A percentile compares a stretch with the other conserved stretches of the same genome.
Conservation (phyloP, 805 yeast species). For the Saccharomycopsis sp. region DNA sequence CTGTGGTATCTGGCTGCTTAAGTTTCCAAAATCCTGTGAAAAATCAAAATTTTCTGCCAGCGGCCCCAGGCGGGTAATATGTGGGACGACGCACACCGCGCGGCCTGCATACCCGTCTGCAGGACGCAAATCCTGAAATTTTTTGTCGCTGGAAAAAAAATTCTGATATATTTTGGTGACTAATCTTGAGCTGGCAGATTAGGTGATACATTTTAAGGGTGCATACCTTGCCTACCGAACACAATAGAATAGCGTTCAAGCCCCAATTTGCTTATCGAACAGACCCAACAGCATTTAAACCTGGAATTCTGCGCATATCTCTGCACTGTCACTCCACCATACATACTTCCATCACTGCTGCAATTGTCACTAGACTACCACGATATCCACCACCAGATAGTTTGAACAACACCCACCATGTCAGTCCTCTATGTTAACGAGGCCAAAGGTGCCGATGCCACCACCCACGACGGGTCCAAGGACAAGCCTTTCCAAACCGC, state of each 20-base stretch:
- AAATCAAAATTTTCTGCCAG: background rate
- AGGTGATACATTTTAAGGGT: too few relatives aligned
- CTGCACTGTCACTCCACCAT: background rate
- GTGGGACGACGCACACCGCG: background rate
- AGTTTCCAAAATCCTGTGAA: background rate
- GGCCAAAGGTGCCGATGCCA: conserved; percentile 56
- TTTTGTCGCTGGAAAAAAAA: background rate
- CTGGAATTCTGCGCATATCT: too few relatives aligned
- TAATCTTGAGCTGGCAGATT: background rate
- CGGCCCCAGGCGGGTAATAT: background rate
- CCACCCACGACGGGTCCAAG: conserved; percentile 51
- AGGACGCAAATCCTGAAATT: background rate
- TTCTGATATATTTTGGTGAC: background rate
- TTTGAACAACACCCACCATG: conserved; percentile 23
- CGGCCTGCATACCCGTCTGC: background rate
- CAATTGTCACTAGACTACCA: too few relatives aligned
- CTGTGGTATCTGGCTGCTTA: background rate
- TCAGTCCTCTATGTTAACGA: conserved; percentile 63
- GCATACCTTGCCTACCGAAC: too few relatives aligned
- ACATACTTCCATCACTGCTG: too few relatives aligned
- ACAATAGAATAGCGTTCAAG: too few relatives aligned
- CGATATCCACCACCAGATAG: too few relatives aligned
- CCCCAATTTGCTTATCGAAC: too few relatives aligned
- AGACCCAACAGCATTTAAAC: too few relatives aligned
- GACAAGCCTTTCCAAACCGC: conserved; percentile 70